Conservation (phyloP, 306 rosid genomes). For the Pyrus betulifolia region DNA sequence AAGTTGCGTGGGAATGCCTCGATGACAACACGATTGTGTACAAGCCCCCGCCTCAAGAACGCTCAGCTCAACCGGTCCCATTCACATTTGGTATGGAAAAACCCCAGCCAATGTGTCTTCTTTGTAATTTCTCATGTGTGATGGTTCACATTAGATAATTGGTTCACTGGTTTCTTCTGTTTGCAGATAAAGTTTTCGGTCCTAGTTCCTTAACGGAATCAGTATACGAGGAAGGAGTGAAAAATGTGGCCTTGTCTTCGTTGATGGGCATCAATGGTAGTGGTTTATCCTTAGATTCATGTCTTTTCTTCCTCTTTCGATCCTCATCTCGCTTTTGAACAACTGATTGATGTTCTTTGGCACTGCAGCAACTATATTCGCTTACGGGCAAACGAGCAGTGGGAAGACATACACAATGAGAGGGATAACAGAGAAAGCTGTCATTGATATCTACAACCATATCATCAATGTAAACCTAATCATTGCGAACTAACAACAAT, state of each 20-base stretch:
- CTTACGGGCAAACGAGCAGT: slow-evolving; percentile 99
- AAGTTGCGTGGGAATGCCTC: slow-evolving; percentile 91
- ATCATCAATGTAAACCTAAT: slow-evolving; percentile 54
- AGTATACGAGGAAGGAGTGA: slow-evolving; percentile 95
- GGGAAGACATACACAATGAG: slow-evolving; percentile 98
- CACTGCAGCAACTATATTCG: slow-evolving; percentile 83
- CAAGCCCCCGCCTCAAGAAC: slow-evolving; percentile 64
- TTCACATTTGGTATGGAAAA: slow-evolving; percentile 72
- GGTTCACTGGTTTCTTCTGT: slow-evolving; percentile 10
- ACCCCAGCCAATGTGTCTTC: not conserved
- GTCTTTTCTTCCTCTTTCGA: not conserved
- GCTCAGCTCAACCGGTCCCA: slow-evolving; percentile 54
- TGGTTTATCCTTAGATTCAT: not conserved
- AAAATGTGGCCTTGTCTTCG: slow-evolving; percentile 86
- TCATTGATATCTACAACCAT: slow-evolving; percentile 80
- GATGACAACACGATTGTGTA: slow-evolving; percentile 64
- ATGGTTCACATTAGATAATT: not conserved
- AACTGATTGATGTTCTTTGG: slow-evolving; percentile 5
- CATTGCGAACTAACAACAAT: not conserved
- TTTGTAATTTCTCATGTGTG: not conserved
- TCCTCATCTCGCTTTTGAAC: not conserved
- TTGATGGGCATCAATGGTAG: slow-evolving; percentile 94
- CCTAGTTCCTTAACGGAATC: slow-evolving; percentile 60
- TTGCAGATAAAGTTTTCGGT: slow-evolving; percentile 85
- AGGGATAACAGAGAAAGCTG: slow-evolving; percentile 98